These are phyloP conservation scores for Citeromyces nyonsensis DNA, from an alignment of 805 yeast genomes.

Conservation along the genomic window DNA sequence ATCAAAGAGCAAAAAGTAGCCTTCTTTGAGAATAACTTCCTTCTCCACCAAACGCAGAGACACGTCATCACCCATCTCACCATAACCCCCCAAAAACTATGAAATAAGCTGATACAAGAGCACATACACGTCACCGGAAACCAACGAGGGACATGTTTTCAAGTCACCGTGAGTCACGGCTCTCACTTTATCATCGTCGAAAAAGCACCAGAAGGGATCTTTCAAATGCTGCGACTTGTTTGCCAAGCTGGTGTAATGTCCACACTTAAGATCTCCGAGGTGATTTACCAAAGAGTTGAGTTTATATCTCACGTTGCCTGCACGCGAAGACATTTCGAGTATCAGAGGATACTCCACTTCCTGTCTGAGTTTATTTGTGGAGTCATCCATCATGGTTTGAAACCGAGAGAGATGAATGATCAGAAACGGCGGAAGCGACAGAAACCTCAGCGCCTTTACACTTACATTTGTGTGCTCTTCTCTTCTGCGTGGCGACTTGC, in stretches of 20 bases:
- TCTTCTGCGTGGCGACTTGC: conserved; percentile 8
- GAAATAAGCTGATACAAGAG: conserved; percentile 33
- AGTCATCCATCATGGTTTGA: conserved; percentile 24
- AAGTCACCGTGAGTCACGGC: conserved; percentile 30
- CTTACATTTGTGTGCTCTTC: conserved; percentile 3
- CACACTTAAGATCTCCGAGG: conserved; percentile 49
- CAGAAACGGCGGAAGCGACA: conserved; percentile 8
- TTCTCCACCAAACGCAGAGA: no score
- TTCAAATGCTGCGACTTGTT: conserved; percentile 24
- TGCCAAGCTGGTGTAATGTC: conserved; percentile 62
- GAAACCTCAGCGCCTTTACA: conserved; percentile 4
- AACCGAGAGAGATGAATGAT: conserved; percentile 24
- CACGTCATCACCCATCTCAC: no score
- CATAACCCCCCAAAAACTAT: background rate
- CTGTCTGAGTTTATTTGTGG: conserved; percentile 31
- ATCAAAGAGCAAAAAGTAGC: no score
- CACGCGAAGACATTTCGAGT: conserved; percentile 27
- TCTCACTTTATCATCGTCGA: conserved; percentile 55
- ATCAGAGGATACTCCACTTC: conserved; percentile 42
- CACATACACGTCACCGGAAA: conserved; percentile 51
- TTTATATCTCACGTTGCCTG: conserved; percentile 24
- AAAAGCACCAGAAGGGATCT: conserved; percentile 52
- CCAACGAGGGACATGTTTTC: conserved; percentile 17
- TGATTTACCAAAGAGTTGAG: conserved; percentile 57
- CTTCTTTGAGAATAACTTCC: no score